Evolutionary conservation across 805 yeast species (phyloP).

Genomic region (Spathaspora gorwiae): DNA sequence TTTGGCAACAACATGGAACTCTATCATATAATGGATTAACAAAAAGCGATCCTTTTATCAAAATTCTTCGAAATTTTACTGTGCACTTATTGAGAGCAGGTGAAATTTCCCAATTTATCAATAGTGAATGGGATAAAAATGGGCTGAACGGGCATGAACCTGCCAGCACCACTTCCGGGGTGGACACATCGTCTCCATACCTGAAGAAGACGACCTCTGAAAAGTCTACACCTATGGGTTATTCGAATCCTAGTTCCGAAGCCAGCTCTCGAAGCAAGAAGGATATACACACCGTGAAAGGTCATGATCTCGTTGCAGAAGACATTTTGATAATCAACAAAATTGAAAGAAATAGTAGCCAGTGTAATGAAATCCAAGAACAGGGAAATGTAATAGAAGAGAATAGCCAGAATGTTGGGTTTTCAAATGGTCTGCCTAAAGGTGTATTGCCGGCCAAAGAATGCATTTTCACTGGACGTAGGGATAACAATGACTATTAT

Average conservation of each 20-base stretch:
- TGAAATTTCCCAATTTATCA: conserved; percentile 27
- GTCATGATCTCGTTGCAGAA: conserved; percentile 3
- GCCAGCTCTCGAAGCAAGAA: neutral
- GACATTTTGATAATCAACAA: conserved; percentile 6
- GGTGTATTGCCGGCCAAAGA: neutral
- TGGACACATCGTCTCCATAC: neutral
- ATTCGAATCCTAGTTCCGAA: neutral
- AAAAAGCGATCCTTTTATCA: conserved; percentile 37
- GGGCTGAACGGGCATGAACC: neutral
- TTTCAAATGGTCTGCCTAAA: neutral
- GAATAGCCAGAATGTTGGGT: neutral
- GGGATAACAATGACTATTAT: conserved; percentile 21
- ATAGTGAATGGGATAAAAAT: conserved; percentile 11
- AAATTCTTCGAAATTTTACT: conserved; percentile 32
- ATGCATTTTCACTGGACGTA: conserved; percentile 15
- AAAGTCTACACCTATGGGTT: neutral
- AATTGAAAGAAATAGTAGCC: neutral
- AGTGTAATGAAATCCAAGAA: neutral
- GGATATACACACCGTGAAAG: neutral
- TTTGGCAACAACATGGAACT: conserved; percentile 38
- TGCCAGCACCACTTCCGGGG: neutral
- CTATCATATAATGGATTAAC: conserved; percentile 37
- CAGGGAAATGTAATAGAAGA: conserved; percentile 1
- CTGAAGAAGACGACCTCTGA: neutral
- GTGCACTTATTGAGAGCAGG: conserved; percentile 30